A percentile compares a stretch with the other conserved stretches of the same genome.
These are phyloP conservation scores for Lotmaria passim DNA, from an alignment of 208 protist genomes.

Conservation along the genomic window DNA sequence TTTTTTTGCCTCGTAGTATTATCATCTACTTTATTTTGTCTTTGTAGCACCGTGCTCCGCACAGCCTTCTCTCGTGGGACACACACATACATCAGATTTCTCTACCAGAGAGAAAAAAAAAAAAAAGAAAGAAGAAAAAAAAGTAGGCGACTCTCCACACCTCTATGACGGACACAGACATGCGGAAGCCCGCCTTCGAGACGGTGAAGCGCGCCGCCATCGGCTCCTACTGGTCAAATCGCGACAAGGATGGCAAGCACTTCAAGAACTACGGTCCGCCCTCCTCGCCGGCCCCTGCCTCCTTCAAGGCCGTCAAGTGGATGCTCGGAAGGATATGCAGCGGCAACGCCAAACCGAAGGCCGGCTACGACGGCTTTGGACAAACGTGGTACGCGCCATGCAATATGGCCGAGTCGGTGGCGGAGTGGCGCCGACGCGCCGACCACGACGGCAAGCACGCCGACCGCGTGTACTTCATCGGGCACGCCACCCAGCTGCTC, in stretches of 20 bases:
- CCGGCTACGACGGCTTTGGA: conserved; percentile 52
- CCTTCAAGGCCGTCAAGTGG: conserved; percentile 18
- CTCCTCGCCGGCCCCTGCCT: background rate
- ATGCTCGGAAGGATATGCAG: conserved; percentile 13
- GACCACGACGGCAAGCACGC: conserved; percentile 8
- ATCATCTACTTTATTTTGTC: too few relatives aligned
- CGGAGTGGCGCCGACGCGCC: conserved; percentile 32
- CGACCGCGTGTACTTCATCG: conserved; percentile 76
- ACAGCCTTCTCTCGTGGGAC: too few relatives aligned
- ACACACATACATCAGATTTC: background rate
- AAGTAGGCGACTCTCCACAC: background rate
- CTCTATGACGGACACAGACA: background rate
- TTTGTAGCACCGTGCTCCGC: too few relatives aligned
- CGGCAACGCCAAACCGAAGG: conserved; percentile 32
- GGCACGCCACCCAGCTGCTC: conserved; percentile 80
- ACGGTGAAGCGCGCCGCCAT: conserved; percentile 25
- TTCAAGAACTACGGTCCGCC: conserved; percentile 61
- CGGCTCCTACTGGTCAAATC: conserved; percentile 56
- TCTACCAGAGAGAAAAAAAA: background rate
- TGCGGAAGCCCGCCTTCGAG: conserved; percentile 26
- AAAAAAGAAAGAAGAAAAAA: background rate
- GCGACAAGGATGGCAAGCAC: conserved; percentile 41
- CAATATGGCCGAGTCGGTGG: conserved; percentile 40
- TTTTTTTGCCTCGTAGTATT: too few relatives aligned
- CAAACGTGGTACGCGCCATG: conserved; percentile 43